A percentile compares a stretch with the other conserved stretches of the same genome.
Evolutionary conservation across 2,329 filamentous ascomycete genomes (phyloP).

Genomic region (Colletotrichum lindemuthianum): DNA sequence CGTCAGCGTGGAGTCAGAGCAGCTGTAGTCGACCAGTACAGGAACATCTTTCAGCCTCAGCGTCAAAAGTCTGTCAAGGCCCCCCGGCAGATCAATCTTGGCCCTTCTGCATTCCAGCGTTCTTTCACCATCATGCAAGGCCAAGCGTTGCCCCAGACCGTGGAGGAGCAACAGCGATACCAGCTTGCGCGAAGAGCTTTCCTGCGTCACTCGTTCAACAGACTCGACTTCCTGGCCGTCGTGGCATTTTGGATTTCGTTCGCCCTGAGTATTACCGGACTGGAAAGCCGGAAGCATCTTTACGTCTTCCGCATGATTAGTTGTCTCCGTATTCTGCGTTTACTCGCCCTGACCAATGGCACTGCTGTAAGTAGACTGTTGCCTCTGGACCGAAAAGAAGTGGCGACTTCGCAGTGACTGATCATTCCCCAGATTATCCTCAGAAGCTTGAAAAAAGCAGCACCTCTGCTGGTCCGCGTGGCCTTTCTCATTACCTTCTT

Average conservation of each 20-base stretch:
- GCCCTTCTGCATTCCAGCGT: constrained; percentile 75
- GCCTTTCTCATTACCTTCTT: constrained; percentile 96
- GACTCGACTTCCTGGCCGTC: constrained; percentile 93
- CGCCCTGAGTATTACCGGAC: constrained; percentile 72
- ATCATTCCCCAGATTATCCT: constrained; percentile 77
- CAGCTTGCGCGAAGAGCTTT: constrained; percentile 92
- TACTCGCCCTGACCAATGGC: constrained; percentile 92
- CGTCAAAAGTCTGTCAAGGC: constrained; percentile 74
- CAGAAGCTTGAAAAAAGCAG: constrained; percentile 93
- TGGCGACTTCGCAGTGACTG: constrained; percentile 28
- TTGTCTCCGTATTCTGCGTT: constrained; percentile 88
- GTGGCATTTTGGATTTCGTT: constrained; percentile 97
- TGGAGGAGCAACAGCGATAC: constrained; percentile 81
- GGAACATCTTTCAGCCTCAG: constrained; percentile 83
- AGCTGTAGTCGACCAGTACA: constrained; percentile 80
- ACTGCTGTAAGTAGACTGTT: constrained; percentile 74
- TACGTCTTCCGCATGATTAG: constrained; percentile 97
- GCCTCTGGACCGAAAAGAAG: too few relatives aligned
- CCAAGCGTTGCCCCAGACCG: constrained; percentile 68
- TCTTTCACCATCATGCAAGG: constrained; percentile 82
- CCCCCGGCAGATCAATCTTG: constrained; percentile 55
- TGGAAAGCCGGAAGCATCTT: constrained; percentile 77
- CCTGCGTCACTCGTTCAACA: constrained; percentile 93
- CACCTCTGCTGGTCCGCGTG: constrained; percentile 89
- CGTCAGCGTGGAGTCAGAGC: constrained; percentile 78